phyloP scores from a whole-genome alignment of 768 basidiomycete genomes.

The Russula emetica region DNA sequence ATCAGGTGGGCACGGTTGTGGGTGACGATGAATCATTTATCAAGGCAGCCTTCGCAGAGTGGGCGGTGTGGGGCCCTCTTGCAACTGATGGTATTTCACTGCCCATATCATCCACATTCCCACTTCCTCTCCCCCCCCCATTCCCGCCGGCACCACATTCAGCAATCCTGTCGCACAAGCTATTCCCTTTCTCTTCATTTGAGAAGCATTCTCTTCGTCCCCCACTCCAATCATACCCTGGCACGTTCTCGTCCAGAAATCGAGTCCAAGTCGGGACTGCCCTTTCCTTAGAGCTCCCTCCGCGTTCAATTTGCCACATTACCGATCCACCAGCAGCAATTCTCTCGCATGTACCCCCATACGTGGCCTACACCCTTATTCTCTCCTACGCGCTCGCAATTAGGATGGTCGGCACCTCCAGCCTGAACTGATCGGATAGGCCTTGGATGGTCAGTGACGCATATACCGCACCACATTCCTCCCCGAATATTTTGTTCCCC shows the following conservation, averaged over 20 bases:
- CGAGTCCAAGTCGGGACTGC: not conserved
- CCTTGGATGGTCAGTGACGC: slow-evolving; percentile 4
- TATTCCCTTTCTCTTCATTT: not conserved
- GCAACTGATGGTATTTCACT: not conserved
- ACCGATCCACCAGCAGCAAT: slow-evolving; percentile 12
- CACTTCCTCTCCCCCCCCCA: not conserved
- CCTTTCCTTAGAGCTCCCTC: slow-evolving; percentile 1
- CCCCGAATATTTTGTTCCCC: slow-evolving; percentile 15
- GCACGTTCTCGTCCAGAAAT: slow-evolving; percentile 2
- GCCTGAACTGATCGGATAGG: slow-evolving; percentile 4
- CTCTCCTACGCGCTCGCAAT: not conserved
- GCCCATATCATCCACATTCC: not conserved
- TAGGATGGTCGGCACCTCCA: not conserved
- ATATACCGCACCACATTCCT: not conserved
- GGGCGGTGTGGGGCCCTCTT: not conserved
- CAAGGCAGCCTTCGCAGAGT: not conserved
- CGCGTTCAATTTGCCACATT: slow-evolving; percentile 2
- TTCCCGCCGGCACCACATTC: not conserved
- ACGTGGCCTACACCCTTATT: not conserved
- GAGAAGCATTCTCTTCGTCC: not conserved
- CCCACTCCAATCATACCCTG: not conserved
- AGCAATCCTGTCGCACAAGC: not conserved
- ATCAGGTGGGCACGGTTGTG: slow-evolving; percentile 14
- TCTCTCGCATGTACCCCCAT: slow-evolving; percentile 16
- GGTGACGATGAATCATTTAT: slow-evolving; percentile 12